Base-by-base conservation (phyloP, 2,329 filamentous ascomycete genomes). In the Curvularia spicifera region DNA sequence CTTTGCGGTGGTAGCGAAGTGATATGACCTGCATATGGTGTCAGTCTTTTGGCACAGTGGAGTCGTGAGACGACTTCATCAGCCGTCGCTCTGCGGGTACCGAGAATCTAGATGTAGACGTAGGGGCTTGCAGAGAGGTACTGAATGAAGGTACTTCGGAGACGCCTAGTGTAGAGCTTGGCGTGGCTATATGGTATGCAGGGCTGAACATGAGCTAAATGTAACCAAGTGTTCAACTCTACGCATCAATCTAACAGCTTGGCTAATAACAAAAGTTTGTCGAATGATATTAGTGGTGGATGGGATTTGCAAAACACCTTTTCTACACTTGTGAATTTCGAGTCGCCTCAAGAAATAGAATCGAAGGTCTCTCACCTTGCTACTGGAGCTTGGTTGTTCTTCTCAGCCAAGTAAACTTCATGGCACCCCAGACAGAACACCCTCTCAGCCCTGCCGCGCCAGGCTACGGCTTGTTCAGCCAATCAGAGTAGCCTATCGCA, bases 391-490 rank as follows among this genome's bases (percentile, higher is more conserved):
- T 24, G n/a, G 35, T 46, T 28, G 31, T 22, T 20, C 20, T 26
- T 33, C 28, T 26, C 33, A 20, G 43, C 20, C 26, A 40, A 18
- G 20, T 48, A 40, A 22, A 15, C 15, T 22, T 35, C 24, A 29
- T n/a, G 24, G 49, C 35, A 48, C 26, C 24, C 43, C 37, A 13
- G 31, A 31, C 15, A 20, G 26, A 43, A 39, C 31, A 44, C 9
- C 12, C 20, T 39, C 33, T 33, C 56, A 40, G 29, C 26, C 40
- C 29, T 45, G 22, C 37, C 50, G 24, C 29, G 28, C 22, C 44
- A 18, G 22, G 24, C 43, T 43, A 53, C 47, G 29, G 43, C 35
- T 45, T 50, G 24, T 26, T 13, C 20, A 45, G 40, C 51, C 56
- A 51, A 48, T 47, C 9, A 43, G 8, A 26, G 43, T 4, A 31